phyloP scores from a whole-genome alignment of 2,329 filamentous ascomycete genomes.

The Talaromyces rugulosus region DNA sequence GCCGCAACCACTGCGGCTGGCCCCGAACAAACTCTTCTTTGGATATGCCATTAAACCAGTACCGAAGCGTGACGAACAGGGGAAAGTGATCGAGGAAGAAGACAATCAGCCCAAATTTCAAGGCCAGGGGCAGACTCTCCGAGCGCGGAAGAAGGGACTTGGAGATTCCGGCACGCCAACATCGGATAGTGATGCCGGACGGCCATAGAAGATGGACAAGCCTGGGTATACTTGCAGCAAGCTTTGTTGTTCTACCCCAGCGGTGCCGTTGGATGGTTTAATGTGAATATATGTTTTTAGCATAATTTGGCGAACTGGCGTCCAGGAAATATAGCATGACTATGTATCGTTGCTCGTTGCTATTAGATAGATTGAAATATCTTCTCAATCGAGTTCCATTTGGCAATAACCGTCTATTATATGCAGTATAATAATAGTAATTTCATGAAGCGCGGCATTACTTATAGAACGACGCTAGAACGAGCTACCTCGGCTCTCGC shows the following conservation, averaged over 20 bases:
- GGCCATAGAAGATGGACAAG: constrained; percentile 4
- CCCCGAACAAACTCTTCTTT: constrained; percentile 91
- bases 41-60: constrained; percentile 90
- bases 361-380: background rate
- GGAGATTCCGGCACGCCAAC: constrained; percentile 33
- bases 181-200: constrained; percentile 11
- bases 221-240: background rate
- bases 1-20: constrained; percentile 77
- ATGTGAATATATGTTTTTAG: constrained; percentile 3
- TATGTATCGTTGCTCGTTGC: background rate
- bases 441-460: no score
- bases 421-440: background rate
- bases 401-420: background rate
- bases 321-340: constrained; percentile 1
- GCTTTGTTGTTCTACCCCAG: background rate
- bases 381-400: background rate
- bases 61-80: constrained; percentile 68
- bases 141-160: constrained; percentile 64
- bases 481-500: background rate
- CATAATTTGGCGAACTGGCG: constrained; percentile 10
- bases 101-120: constrained; percentile 65
- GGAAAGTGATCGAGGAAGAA: constrained; percentile 51
- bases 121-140: constrained; percentile 77
- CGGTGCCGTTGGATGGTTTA: background rate
- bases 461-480: no score